Conservation (phyloP, 441 rosid species). For the Arabidopsis lyrata region DNA sequence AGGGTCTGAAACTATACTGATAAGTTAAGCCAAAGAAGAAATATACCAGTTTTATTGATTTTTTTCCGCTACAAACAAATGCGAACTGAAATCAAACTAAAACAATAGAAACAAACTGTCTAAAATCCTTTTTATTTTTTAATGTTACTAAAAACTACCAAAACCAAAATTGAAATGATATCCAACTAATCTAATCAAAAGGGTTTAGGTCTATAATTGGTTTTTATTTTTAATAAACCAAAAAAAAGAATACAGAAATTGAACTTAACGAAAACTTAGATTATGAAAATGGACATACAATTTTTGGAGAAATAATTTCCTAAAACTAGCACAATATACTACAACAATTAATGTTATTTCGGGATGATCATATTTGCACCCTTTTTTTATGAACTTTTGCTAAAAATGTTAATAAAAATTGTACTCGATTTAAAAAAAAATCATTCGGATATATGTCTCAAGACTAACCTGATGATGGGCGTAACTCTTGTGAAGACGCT, state of each 20-base stretch:
- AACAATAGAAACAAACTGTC: neutral
- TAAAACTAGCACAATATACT: neutral
- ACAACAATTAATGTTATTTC: too few relatives aligned
- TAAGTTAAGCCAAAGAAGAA: neutral
- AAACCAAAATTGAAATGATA: neutral
- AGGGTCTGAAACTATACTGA: neutral
- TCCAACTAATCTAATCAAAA: neutral
- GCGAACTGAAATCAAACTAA: neutral
- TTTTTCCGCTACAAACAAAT: neutral
- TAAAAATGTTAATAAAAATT: too few relatives aligned
- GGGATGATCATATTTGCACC: neutral
- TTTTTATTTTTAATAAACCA: neutral
- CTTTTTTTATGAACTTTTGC: neutral
- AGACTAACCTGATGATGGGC: neutral
- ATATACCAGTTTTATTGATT: neutral
- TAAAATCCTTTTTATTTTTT: neutral
- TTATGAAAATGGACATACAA: neutral
- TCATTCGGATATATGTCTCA: neutral
- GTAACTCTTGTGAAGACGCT: neutral
- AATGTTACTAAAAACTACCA: neutral
- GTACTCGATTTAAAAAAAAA: neutral
- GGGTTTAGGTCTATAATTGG: neutral
- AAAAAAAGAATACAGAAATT: too few relatives aligned
- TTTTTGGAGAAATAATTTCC: neutral
- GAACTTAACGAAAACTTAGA: neutral